Evolutionary conservation across 2,329 filamentous ascomycete genomes (phyloP), one percentile per base, ranked within the genome.

Genomic region (Coniella vitis): DNA sequence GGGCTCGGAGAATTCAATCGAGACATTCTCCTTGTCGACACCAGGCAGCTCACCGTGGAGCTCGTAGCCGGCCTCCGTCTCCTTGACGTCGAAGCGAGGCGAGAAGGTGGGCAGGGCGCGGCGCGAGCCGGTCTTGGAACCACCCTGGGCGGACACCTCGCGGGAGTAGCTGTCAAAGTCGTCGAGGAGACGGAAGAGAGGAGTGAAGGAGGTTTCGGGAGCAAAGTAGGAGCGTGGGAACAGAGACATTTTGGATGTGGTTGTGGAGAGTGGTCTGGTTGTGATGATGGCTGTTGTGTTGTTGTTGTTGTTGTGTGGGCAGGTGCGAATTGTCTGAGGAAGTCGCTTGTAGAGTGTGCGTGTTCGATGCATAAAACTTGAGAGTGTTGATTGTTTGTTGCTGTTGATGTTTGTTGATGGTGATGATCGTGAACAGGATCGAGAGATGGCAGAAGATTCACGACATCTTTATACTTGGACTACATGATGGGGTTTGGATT

Each of bases 41-140:
- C 87, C 87, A 0, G 87, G 83, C 5, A 91, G 79, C 66, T 91
- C 87, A 59, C 87, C 87, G 59, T 90, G 81, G 17, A 91, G 82
- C 67, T 91, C 83, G 62, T 89, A 91, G 55, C 71, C 64, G 5
- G 79, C 68, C 53, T 76, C 75, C 12, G 76, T 78, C 70, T 93
- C 87, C 63, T 79, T 83, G 54, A 90, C 75, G 60, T 91, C 87
- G 61, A 91, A 91, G 67, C 82, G 85, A 47, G 87, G 87, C 50
- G 79, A 76, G 76, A 89, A 90, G 61, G 77, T 71, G 40, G 71
- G 72, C 41, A 75, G 57, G 50, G 57, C 57, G 38, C 53, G 58
- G 48, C 55, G 58, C 45, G 55, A 47, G 16, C 51, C 53, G 16
- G 54, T 51, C 42, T 57, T 56, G 38, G 58, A 62, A 32, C 56